phyloP scores from a whole-genome alignment of 164 flowering plant genomes.

The Vitis labrusca region DNA sequence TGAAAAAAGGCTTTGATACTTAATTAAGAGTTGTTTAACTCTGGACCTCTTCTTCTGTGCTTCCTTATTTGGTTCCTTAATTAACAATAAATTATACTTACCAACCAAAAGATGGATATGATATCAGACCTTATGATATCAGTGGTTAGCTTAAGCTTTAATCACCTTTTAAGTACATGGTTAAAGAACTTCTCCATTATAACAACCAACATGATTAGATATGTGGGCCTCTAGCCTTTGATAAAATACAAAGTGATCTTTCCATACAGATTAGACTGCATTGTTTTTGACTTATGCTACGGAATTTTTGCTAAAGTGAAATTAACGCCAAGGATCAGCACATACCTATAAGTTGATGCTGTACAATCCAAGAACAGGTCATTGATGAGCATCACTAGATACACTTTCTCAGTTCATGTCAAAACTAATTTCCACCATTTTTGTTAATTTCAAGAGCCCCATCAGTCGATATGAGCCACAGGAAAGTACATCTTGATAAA shows the following conservation, averaged over 20 bases:
- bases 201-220: conserved; percentile 44
- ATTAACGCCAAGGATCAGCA: neutral
- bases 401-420: too few species aligned
- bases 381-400: too few species aligned
- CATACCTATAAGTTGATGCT: too few species aligned
- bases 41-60: neutral
- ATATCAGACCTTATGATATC: neutral
- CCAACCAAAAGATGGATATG: neutral
- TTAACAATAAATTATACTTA: conserved; percentile 4
- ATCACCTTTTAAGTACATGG: conserved; percentile 21
- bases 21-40: neutral
- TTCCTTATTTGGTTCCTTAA: neutral
- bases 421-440: too few species aligned
- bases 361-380: too few species aligned
- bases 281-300: neutral
- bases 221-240: conserved; percentile 30
- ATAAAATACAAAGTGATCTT: conserved; percentile 16
- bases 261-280: conserved; percentile 17
- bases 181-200: conserved; percentile 17
- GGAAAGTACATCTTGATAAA: too few species aligned
- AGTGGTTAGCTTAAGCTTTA: conserved; percentile 16
- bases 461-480: too few species aligned
- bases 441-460: too few species aligned
- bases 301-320: neutral
- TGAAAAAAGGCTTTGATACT: neutral